Evolutionary conservation across 306 rosid species (phyloP).

Genomic region (Ochetophila trinervis): DNA sequence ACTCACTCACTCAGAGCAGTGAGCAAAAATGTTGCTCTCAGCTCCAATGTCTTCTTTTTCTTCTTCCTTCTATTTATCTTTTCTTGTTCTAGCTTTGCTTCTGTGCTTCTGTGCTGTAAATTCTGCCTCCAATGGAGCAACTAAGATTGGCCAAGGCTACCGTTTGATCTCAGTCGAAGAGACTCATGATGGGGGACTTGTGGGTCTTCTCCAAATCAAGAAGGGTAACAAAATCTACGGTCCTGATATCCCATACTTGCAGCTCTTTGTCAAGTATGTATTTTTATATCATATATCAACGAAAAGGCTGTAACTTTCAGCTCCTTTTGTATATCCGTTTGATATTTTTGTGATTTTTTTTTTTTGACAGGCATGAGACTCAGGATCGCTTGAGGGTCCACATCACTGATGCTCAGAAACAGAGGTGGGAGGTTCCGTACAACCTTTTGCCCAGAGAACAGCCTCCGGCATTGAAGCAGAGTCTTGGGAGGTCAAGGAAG

Average conservation of each 20-base stretch:
- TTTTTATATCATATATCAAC: not conserved
- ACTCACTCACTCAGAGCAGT: not conserved
- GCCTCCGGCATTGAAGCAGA: constrained; percentile 50
- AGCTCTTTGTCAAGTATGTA: constrained; percentile 74
- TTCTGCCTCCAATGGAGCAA: constrained; percentile 30
- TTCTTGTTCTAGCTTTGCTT: constrained; percentile 31
- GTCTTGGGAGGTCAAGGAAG: constrained; percentile 39
- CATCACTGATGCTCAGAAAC: constrained; percentile 72
- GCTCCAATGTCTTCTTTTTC: constrained; percentile 7
- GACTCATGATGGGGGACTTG: constrained; percentile 59
- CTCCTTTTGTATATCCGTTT: not conserved
- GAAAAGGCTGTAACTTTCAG: too few species aligned
- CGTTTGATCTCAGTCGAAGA: constrained; percentile 69
- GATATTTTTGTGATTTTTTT: not conserved
- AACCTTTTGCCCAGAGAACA: constrained; percentile 67
- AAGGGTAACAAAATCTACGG: constrained; percentile 59
- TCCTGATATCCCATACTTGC: constrained; percentile 67
- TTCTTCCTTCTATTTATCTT: constrained; percentile 20
- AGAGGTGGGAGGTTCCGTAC: constrained; percentile 96
- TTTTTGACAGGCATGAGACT: constrained; percentile 59
- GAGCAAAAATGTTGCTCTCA: constrained; percentile 30
- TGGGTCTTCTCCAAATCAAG: constrained; percentile 64
- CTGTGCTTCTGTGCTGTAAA: constrained; percentile 20
- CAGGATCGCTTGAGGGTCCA: constrained; percentile 81
- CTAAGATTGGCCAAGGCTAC: constrained; percentile 79